Conservation (phyloP, 257 asterid genomes). For the Leonotis leonurus region DNA sequence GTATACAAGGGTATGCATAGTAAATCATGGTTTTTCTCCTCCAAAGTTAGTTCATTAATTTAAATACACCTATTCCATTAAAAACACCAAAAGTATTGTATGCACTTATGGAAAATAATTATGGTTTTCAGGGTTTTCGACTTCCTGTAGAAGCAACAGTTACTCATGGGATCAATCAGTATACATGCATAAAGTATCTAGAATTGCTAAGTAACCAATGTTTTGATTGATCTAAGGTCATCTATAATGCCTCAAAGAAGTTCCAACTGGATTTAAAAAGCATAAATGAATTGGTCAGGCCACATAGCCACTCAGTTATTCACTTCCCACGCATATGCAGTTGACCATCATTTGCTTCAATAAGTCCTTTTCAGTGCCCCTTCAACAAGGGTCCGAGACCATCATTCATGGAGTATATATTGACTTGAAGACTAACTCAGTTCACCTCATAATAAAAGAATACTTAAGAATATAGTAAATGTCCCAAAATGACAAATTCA, state of each 20-base stretch:
- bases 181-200: background rate
- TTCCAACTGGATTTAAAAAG: background rate
- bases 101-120: background rate
- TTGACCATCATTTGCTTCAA: background rate
- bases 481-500: constrained; percentile 2
- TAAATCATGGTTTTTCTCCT: background rate
- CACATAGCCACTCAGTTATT: background rate
- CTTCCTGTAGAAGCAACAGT: background rate
- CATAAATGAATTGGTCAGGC: background rate
- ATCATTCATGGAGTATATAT: background rate
- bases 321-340: background rate
- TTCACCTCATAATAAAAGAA: background rate
- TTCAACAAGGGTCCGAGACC: background rate
- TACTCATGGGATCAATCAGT: background rate
- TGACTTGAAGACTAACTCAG: background rate
- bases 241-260: background rate
- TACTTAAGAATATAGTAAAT: background rate
- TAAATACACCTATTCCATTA: background rate
- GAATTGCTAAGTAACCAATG: background rate
- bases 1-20: background rate
- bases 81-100: background rate
- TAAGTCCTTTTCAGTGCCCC: background rate
- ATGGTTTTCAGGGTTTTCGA: background rate
- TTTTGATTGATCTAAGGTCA: background rate
- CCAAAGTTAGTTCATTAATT: background rate